Base-by-base conservation (phyloP, 805 yeast genomes). In the Monosporozyma solicola region DNA sequence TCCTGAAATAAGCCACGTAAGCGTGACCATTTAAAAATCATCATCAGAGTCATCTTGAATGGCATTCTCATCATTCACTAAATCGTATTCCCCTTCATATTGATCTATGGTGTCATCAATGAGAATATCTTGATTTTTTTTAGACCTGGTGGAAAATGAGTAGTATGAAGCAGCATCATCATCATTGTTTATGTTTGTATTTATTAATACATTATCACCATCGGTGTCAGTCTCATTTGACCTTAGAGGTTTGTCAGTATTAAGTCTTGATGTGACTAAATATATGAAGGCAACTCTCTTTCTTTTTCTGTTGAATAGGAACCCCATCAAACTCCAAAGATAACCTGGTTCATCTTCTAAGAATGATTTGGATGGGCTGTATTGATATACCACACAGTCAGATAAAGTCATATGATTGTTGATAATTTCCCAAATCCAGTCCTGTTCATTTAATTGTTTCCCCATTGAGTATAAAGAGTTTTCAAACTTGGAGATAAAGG, bases 251-350 rank as follows among this genome's bases (percentile, higher is more conserved):
- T 43, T 43, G n/a, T 51, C 47, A 41, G 67, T 65, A 48, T 75
- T 69, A 48, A 74, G 64, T 51, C 74, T 72, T 43, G 74, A 64
- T 51, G 85, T 84, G 52, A 82, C 82, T 57, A 94, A 72, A 60
- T 87, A 87, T 16, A 94, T 67, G 66, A 85, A 92, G 1, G 95
- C 89, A 2, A 94, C 98, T 57, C 98, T 80, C 71, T 92, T 92
- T 71, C 86, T 80, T 63, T 87, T 85, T 70, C 89, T 92, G 72
- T 90, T 94, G 71, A 86, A 90, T 47, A 92, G 81, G 67, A 94
- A 94, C 85, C 95, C 92, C 78, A 88, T 87, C 65, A 84, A 61
- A 43, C 71, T 69, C 77, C 77, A 73, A n/a, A 73, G 61, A 52
- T 68, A 66, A 3, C 72, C 73, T 10, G 70, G 72, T 52, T 69